These are phyloP conservation scores for Ceratocystis alfenasii DNA, from an alignment of 2,329 filamentous ascomycete genomes.

Conservation along the genomic window DNA sequence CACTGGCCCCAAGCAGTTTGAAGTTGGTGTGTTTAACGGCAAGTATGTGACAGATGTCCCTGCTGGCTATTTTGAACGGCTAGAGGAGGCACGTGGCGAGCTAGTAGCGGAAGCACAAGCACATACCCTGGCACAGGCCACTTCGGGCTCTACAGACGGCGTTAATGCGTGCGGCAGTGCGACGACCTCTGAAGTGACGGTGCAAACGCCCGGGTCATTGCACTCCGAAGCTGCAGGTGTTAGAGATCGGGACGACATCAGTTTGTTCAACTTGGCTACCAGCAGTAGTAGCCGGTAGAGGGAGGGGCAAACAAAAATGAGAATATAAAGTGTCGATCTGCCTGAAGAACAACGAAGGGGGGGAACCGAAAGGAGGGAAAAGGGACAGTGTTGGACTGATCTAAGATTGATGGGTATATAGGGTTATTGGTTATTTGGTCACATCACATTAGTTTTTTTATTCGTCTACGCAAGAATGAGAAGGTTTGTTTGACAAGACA, in stretches of 20 bases:
- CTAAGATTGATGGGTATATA: not conserved
- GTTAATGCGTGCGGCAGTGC: constrained; percentile 14
- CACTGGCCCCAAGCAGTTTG: constrained; percentile 55
- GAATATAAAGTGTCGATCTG: not conserved
- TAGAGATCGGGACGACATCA: constrained; percentile 20
- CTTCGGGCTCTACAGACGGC: constrained; percentile 11
- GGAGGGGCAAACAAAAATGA: not conserved
- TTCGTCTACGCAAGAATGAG: not conserved
- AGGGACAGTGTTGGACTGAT: not conserved
- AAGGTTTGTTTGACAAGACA: not conserved
- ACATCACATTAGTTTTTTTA: not conserved
- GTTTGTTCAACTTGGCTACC: constrained; percentile 20
- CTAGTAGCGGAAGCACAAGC: constrained; percentile 29
- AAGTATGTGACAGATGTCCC: constrained; percentile 73
- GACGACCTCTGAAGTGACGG: not conserved
- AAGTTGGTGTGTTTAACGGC: constrained; percentile 85
- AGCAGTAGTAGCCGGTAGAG: constrained; percentile 14
- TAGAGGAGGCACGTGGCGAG: constrained; percentile 60
- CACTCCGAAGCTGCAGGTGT: constrained; percentile 17
- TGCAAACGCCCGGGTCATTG: constrained; percentile 14
- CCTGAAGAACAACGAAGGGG: not conserved
- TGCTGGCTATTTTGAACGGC: constrained; percentile 68
- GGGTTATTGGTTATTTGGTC: not conserved
- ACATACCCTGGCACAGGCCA: constrained; percentile 10
- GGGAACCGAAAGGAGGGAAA: not conserved